Conservation (phyloP, 139 green algal species). For the Eudorina sp. region DNA sequence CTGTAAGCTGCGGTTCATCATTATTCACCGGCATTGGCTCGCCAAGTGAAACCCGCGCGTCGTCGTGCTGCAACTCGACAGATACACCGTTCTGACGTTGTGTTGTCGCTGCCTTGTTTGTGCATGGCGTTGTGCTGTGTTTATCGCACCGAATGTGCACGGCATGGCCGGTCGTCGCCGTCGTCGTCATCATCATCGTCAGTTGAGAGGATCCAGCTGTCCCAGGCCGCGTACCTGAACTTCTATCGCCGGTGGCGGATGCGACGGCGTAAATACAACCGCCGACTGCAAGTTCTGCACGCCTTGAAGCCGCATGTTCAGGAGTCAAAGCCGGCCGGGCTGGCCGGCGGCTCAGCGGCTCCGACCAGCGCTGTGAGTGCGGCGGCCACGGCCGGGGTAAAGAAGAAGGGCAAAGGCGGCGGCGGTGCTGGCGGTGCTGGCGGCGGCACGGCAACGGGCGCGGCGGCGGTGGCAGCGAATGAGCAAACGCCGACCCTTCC, state of each 20-base stretch:
- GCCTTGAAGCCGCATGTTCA: neutral
- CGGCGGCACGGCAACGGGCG: too few relatives aligned
- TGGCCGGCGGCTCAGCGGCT: neutral
- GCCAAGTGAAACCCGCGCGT: too few relatives aligned
- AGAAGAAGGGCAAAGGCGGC: constrained; percentile 46
- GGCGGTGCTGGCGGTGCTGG: neutral
- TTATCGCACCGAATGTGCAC: too few relatives aligned
- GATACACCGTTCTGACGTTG: too few relatives aligned
- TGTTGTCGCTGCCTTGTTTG: too few relatives aligned
- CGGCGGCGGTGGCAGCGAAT: too few relatives aligned
- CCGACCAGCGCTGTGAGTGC: neutral
- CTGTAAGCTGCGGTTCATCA: too few relatives aligned
- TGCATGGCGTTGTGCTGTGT: too few relatives aligned
- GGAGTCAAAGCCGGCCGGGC: neutral
- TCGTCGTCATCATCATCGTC: too few relatives aligned
- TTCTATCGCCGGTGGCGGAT: neutral
- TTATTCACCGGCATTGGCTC: too few relatives aligned
- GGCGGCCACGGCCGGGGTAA: neutral
- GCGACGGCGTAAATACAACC: neutral
- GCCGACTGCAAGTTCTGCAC: neutral
- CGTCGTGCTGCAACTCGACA: too few relatives aligned
- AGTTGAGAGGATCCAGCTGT: neutral
- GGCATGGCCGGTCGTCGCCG: too few relatives aligned
- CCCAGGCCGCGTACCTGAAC: neutral
- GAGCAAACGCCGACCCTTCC: neutral